These are phyloP conservation scores for Ophiostoma angusticollis DNA, from an alignment of 2,329 filamentous ascomycete genomes.

Conservation along the genomic window DNA sequence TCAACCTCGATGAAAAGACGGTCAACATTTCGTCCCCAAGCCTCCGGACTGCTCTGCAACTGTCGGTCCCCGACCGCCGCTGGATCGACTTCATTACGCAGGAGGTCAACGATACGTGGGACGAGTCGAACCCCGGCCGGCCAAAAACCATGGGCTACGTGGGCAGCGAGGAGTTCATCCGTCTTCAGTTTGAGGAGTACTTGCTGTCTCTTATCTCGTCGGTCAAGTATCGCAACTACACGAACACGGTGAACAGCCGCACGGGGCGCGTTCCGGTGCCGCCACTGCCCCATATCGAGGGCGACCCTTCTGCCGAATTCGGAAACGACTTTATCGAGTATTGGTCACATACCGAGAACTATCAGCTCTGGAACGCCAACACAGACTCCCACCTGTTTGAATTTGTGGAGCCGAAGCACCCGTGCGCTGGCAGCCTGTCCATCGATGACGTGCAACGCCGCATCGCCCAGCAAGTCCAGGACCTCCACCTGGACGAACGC, in stretches of 20 bases:
- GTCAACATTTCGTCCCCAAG: conserved; percentile 75
- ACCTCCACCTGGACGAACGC: conserved; percentile 84
- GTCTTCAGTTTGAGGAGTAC: conserved; percentile 95
- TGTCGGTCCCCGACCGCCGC: conserved; percentile 77
- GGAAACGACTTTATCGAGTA: conserved; percentile 71
- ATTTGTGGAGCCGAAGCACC: conserved; percentile 84
- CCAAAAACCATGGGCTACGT: conserved; percentile 94
- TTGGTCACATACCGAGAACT: conserved; percentile 84
- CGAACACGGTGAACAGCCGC: conserved; percentile 45
- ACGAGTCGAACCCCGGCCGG: conserved; percentile 72
- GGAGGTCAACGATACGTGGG: conserved; percentile 92
- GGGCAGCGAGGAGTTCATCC: conserved; percentile 93
- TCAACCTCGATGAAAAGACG: conserved; percentile 84
- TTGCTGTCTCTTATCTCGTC: conserved; percentile 76
- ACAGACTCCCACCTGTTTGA: conserved; percentile 86
- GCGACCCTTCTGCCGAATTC: conserved; percentile 77
- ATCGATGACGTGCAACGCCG: conserved; percentile 91
- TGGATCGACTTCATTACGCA: conserved; percentile 97
- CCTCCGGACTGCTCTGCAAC: conserved; percentile 58
- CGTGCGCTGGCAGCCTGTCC: conserved; percentile 80
- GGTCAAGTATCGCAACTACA: conserved; percentile 75
- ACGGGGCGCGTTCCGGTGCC: conserved; percentile 20
- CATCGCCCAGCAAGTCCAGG: conserved; percentile 81
- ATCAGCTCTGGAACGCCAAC: conserved; percentile 69
- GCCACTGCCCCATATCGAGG: conserved; percentile 54